These are phyloP conservation scores for Vaccinium myrtillus DNA, from an alignment of 148 eudicot genomes.

Conservation along the genomic window DNA sequence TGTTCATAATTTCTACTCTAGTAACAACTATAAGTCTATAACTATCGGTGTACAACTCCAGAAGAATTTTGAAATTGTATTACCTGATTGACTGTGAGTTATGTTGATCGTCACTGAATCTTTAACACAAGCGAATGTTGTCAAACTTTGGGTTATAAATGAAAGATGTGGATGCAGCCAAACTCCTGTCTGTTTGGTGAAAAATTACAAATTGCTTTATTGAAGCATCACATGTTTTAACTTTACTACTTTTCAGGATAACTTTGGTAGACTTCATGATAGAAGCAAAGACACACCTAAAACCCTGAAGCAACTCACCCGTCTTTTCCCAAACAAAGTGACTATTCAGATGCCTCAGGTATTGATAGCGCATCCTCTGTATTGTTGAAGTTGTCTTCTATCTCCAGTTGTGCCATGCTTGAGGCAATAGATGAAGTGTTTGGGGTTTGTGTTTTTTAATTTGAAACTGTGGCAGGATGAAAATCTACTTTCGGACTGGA, in stretches of 20 bases:
- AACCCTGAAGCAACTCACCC: slow-evolving; percentile 69
- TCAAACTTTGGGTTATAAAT: background rate
- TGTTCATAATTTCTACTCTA: background rate
- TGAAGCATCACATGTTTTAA: background rate
- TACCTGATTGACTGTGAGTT: background rate
- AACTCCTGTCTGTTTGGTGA: background rate
- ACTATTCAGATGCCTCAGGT: slow-evolving; percentile 94
- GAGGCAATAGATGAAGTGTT: background rate
- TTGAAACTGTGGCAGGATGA: slow-evolving; percentile 62
- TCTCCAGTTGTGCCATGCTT: background rate
- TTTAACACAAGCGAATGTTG: background rate
- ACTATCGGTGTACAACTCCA: background rate
- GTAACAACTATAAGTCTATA: background rate
- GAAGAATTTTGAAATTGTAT: background rate
- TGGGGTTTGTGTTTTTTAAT: slow-evolving; percentile 4
- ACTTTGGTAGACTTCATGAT: slow-evolving; percentile 73
- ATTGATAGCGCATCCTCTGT: background rate
- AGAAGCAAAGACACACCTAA: slow-evolving; percentile 77
- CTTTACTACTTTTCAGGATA: slow-evolving; percentile 47
- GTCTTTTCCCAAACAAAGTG: slow-evolving; percentile 90
- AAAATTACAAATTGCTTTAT: background rate
- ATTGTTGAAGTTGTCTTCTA: background rate
- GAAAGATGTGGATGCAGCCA: background rate
- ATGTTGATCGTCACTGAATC: background rate
- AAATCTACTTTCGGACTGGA: slow-evolving; percentile 68